Evolutionary conservation across 352 stramenopile species (phyloP), one percentile per base, ranked within the genome.

Genomic region (Saprolegnia parasitica): DNA sequence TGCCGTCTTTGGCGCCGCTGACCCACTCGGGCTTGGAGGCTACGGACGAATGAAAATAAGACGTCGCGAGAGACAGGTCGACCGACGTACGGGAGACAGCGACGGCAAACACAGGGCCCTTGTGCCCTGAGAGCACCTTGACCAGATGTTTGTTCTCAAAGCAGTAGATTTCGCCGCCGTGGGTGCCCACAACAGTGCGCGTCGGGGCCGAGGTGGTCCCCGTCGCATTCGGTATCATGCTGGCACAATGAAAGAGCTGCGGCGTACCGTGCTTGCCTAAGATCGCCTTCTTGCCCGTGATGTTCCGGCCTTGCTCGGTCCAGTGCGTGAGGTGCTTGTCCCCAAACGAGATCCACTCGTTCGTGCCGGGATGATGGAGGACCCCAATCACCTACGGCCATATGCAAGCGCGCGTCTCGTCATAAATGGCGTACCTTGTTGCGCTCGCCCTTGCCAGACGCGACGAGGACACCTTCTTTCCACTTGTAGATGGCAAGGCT

Each of bases 1-100:
- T 86, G 4, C 84, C 84, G 54, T 98, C 91, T 66, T 96, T 96
- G 21, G 88, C 80, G 0, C 89, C 93, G 26, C 81, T 95, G 16
- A 97, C 73, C 8, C 98, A 70, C 57, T 91, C 87, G 0, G 77
- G 72, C 55, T 58, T 71, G 23, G 67, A 32, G 47, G 18, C 58
- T 60, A 58, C 15, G n/a, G 26, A 47, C 11, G 4, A n/a, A 49
- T 15, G 8, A 13, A 9, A 60, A 10, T 21, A 50, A 45, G 47
- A 5, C 56, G 18, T 21, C 3, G 11, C 42, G 35, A 64, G 10
- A 54, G 21, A 5, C 24, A 21, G 13, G 26, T 45, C 8, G 32
- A 37, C 26, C 8, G 32, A 37, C 26, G 10, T 54, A 64, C 78
- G 62, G 6, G 71, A 72, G n/a, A 77, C 67, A 50, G 77, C 84